Evolutionary conservation across 371 early-diverging fungal species (phyloP).

Genomic region (Batkoa obscura): DNA sequence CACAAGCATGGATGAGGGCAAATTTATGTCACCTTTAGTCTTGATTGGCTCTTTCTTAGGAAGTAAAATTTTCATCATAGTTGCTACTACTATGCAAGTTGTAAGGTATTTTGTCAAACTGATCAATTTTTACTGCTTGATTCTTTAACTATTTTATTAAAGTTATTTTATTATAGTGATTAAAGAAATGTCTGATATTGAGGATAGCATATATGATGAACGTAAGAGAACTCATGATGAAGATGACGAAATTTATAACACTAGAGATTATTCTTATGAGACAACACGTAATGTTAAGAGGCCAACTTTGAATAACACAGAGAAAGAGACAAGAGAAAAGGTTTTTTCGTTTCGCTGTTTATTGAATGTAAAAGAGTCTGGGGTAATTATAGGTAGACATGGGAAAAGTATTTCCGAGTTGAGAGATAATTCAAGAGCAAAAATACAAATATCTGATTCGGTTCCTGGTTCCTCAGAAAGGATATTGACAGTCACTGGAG

Average conservation of each 20-base stretch:
- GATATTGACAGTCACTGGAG: conserved; percentile 63
- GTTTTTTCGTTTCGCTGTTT: conserved; percentile 59
- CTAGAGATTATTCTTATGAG: not conserved
- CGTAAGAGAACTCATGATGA: conserved; percentile 3
- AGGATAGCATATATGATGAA: conserved; percentile 3
- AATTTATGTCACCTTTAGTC: too few species aligned
- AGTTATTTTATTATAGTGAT: too few species aligned
- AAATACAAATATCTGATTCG: conserved; percentile 71
- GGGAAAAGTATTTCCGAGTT: conserved; percentile 73
- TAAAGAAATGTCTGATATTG: conserved; percentile 5
- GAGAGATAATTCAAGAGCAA: conserved; percentile 58
- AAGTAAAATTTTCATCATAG: too few species aligned
- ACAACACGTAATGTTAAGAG: not conserved
- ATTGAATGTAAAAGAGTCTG: conserved; percentile 79
- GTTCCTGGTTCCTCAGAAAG: conserved; percentile 70
- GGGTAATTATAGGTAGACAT: conserved; percentile 78
- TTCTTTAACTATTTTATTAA: too few species aligned
- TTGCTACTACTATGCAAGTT: too few species aligned
- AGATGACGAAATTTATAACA: not conserved
- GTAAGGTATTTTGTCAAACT: too few species aligned
- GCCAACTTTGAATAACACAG: not conserved
- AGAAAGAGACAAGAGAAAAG: not conserved
- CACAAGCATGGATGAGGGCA: too few species aligned
- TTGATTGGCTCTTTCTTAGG: too few species aligned
- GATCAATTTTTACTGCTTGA: too few species aligned